Evolutionary conservation across 495 filamentous ascomycete species (phyloP), one percentile per base, ranked within the genome.

Genomic region (Hypoxylon perforatum): DNA sequence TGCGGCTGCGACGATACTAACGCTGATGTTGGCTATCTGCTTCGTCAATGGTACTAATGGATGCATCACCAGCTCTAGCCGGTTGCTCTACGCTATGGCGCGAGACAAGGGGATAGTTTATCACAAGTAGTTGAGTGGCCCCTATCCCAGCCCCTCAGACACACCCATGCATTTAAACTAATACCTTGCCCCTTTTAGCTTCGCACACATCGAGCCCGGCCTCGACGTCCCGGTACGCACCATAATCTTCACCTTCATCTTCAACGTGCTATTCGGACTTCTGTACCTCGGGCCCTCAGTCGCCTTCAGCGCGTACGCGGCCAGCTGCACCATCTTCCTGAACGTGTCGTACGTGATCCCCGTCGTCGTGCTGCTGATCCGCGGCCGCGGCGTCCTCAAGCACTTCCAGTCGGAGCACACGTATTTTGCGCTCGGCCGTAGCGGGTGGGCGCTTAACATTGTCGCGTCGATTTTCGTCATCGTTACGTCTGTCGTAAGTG

Each of bases 21-120:
- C 74, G 45, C 58, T 77, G 12, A 76, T 76, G 67, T 46, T 77
- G 41, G 72, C 72, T 3, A 63, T 77, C 5, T 77, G 75, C 57
- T 77, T 77, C 47, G 66, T 77, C 41, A 77, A 77, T 10, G 75
- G 75, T 8, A 77, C 74, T 11, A 77, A 75, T 44, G 75, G 69
- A 9, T 75, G 69, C 19, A 67, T 86, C 5, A 86, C 85, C 15
- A 87, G 82, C 25, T 78, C 84, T 28, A 86, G 84, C 8, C 75
- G 85, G 9, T 60, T 86, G 22, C 76, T 81, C 10, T 87, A 82
- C 78, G 80, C 84, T 0, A 86, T 87, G 63, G 80, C 85, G n/a
- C 79, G 85, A n/a, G 85, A 87, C 55, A 82, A 82, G 57, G 85
- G 85, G 3, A 75, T 86, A 2, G 79, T 81, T 0, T 73, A 63